phyloP scores from a whole-genome alignment of 768 basidiomycete genomes.

The Hemileccinum rubropunctum region DNA sequence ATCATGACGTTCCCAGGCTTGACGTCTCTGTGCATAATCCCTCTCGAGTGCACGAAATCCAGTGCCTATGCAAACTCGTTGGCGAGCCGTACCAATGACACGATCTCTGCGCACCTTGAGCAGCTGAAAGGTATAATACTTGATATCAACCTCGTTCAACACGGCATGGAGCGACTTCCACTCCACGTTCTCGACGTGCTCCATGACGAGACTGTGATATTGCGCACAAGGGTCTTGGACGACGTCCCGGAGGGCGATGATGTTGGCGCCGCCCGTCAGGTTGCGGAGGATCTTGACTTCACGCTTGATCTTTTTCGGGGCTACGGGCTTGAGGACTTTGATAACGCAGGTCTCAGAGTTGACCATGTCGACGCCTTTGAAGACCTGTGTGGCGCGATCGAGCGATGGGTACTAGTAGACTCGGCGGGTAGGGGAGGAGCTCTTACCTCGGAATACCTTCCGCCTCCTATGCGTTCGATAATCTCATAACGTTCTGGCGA shows the following conservation, averaged over 20 bases:
- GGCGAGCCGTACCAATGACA: background rate
- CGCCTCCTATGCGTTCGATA: constrained; percentile 59
- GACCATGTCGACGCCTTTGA: constrained; percentile 57
- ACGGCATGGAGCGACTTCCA: constrained; percentile 58
- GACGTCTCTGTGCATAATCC: constrained; percentile 70
- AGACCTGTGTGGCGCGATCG: constrained; percentile 39
- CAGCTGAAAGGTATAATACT: constrained; percentile 65
- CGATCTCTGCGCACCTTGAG: constrained; percentile 40
- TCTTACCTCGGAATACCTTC: constrained; percentile 61
- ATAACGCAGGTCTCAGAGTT: constrained; percentile 56
- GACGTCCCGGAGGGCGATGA: constrained; percentile 63
- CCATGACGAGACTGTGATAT: constrained; percentile 65
- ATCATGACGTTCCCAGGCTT: constrained; percentile 76
- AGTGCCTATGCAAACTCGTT: constrained; percentile 39
- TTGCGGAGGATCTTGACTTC: constrained; percentile 75
- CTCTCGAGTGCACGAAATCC: constrained; percentile 68
- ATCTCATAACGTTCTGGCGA: constrained; percentile 67
- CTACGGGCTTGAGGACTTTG: constrained; percentile 74
- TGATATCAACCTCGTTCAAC: constrained; percentile 63
- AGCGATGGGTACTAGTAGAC: background rate
- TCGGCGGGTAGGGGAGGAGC: background rate
- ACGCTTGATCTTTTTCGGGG: constrained; percentile 63
- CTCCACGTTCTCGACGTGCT: constrained; percentile 66
- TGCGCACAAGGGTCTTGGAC: constrained; percentile 62
- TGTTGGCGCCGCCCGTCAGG: constrained; percentile 67